Evolutionary conservation across 495 filamentous ascomycete genomes (phyloP), one percentile per base, ranked within the genome.

Genomic region (Penicillium longicatenatum): DNA sequence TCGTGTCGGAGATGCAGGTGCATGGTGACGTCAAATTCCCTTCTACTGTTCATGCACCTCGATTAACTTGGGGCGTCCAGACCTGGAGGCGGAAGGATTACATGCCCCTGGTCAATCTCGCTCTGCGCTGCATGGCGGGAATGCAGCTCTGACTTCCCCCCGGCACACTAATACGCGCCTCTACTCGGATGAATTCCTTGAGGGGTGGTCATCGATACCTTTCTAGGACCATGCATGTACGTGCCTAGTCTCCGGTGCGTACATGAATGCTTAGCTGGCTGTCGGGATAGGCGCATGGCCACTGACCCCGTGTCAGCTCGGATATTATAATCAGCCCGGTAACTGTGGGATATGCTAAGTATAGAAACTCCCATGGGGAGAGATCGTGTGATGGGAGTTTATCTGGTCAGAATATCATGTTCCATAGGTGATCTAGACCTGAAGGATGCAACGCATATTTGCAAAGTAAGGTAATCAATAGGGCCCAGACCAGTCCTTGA

Each of bases 131-230:
- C 52, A 63, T 43, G 42, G 26, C 64, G 64, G 67, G 55, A 58
- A 49, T 74, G 71, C 65, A 68, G 16, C 59, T 50, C 46, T 9
- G 63, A 47, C 67, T 71, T 73, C 70, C 71, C 68, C 71, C 69
- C 71, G 69, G 58, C 12, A 48, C 67, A 64, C 71, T 72, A 70
- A 74, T 74, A 67, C 66, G 63, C 59, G 43, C 31, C 43, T 62
- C 54, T 47, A 63, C 58, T 56, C 62, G 60, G 66, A 59, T 58
- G 59, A 20, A 52, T 47, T 55, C 64, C 55, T 35, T 62, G 54
- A 46, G 50, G 58, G 52, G 61, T 50, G 29, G 54, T 60, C 55
- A 45, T 56, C 47, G 52, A 48, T 57, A 30, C 43, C 57, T 62
- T 69, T 74, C 71, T 69, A 68, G 69, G 68, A 74, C 50, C 21